phyloP scores from a whole-genome alignment of 495 filamentous ascomycete genomes.

The Bryoglossum gracile region DNA sequence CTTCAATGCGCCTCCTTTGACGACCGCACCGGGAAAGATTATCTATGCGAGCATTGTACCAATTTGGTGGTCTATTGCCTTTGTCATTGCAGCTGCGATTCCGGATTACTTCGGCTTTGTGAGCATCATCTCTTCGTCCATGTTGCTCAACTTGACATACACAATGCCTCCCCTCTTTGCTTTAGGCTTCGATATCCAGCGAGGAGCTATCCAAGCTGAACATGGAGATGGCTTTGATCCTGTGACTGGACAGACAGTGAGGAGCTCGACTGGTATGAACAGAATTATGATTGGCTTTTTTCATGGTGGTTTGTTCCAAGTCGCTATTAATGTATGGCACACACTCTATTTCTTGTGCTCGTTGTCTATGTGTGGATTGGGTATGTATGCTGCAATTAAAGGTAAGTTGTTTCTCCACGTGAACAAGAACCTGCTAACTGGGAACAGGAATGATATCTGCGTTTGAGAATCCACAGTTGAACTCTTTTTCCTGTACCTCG shows the following conservation, averaged over 20 bases:
- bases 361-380: conserved; percentile 17
- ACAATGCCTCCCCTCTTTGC: conserved; percentile 31
- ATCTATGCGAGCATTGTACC: conserved; percentile 46
- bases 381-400: conserved; percentile 16
- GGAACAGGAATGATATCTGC: conserved; percentile 9
- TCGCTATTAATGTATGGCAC: conserved; percentile 12
- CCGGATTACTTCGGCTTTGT: conserved; percentile 33
- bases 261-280: conserved; percentile 24
- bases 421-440: background rate
- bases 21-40: conserved; percentile 40
- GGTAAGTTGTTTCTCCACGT: conserved; percentile 1
- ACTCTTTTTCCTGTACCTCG: conserved; percentile 5
- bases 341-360: conserved; percentile 12
- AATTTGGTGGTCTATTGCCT: conserved; percentile 49
- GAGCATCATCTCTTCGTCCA: conserved; percentile 21
- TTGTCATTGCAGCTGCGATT: conserved; percentile 44
- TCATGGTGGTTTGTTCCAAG: conserved; percentile 9
- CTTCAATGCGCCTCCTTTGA: conserved; percentile 43
- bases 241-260: conserved; percentile 30
- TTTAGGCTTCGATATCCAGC: conserved; percentile 38
- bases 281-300: conserved; percentile 36
- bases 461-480: conserved; percentile 7
- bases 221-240: conserved; percentile 41
- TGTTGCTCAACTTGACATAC: conserved; percentile 16
- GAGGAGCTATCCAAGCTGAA: conserved; percentile 29